Base-by-base conservation (phyloP, 257 asterid genomes). In the Solanum ahanhuiri region DNA sequence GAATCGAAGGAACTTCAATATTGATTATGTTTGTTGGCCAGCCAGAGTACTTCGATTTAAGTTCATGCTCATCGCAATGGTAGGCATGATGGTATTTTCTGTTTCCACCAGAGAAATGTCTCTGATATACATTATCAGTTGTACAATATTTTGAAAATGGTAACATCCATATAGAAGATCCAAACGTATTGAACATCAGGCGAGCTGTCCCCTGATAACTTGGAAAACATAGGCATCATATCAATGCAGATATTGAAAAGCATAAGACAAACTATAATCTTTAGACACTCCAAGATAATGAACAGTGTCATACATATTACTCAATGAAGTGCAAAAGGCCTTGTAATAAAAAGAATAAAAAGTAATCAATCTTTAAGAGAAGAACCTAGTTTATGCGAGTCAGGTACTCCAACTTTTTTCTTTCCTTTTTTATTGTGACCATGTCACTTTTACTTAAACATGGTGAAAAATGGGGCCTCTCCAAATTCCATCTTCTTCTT, bases 201-300 rank as follows among this genome's bases (percentile, higher is more conserved):
- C 99, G 98, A 91, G 98, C 98, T 90, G 98, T 97, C 87, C 98
- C 99, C 99, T 97, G 98, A 90, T 90, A 92, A 91, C 93, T 93
- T 91, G 93, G 88, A 86, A 86, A 89, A 86, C 81, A 58, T 85
- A 86, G 81, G 88, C 88, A 89, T 91, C 51, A 60, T 45, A 30
- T 64, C 64, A 67, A 88, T 84, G 90, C 88, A 90, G 82, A 86
- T 39, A 77, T 83, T 88, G 54, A 45, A 86, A 86, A 63, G 82
- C 54, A 89, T 72, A 89, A 22, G 34, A 37, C n/a, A 54, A 88
- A 48, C 83, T 23, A 73, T 85, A 87, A 60, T 87, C 83, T 70
- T 48, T 39, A 39, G 60, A 39, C 31, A 39, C 35, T 22, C 20
- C 18, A 73, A 76, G 58, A 76, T 76, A 76, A 76, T 76, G 60